Percentiles rank a stretch among this genome's conserved stretches.
Evolutionary conservation across 441 rosid species (phyloP).

Genomic region (Syzygium malaccense): DNA sequence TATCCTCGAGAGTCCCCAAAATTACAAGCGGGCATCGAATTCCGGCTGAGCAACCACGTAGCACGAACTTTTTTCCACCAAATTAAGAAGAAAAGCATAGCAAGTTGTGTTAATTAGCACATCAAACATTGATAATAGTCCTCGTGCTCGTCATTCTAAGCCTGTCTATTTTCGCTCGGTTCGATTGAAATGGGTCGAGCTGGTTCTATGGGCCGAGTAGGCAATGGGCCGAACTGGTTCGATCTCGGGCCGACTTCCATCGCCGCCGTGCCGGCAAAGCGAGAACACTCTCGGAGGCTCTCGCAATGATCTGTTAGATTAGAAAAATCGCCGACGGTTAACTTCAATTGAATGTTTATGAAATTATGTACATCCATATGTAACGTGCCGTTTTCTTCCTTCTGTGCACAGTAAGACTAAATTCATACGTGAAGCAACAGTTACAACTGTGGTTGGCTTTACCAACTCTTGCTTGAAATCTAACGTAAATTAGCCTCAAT

Average conservation of each 20-base stretch:
- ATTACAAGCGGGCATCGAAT: background rate
- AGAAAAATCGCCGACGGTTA: background rate
- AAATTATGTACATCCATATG: background rate
- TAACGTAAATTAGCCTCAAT: background rate
- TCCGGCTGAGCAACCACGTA: background rate
- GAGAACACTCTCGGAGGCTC: background rate
- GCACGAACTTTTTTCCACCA: background rate
- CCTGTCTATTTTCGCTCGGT: background rate
- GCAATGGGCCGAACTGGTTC: background rate
- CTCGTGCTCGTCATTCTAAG: background rate
- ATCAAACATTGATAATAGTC: background rate
- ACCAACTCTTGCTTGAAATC: background rate
- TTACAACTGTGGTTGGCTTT: background rate
- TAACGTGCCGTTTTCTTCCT: background rate
- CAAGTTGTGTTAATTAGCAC: background rate
- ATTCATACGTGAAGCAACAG: background rate
- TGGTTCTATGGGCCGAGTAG: background rate
- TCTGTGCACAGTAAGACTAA: background rate
- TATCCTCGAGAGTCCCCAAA: conserved; percentile 20
- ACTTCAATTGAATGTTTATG: background rate
- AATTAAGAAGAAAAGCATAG: background rate
- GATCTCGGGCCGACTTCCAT: background rate
- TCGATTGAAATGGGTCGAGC: background rate
- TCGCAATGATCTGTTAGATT: background rate
- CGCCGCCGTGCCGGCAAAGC: background rate